These are phyloP conservation scores for Alternaria sp. DNA, from an alignment of 2,329 filamentous ascomycete genomes.

Conservation along the genomic window DNA sequence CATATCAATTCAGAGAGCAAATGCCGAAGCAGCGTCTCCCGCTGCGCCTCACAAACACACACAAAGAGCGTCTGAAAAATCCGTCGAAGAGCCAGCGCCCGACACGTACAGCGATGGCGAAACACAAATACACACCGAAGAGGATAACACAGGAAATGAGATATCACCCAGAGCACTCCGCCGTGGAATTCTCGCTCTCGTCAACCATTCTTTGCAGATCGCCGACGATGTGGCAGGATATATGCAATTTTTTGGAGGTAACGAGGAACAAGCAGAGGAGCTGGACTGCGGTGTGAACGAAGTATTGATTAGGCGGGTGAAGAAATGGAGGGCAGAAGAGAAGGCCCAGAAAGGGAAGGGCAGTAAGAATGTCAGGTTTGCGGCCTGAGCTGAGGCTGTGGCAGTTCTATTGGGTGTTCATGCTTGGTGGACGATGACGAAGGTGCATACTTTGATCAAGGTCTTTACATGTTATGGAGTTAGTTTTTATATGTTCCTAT, in stretches of 20 bases:
- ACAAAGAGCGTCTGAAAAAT: fast-evolving
- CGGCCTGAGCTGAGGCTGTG: background rate
- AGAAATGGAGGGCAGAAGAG: background rate
- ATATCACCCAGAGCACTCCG: background rate
- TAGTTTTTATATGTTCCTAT: background rate
- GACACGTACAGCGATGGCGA: background rate
- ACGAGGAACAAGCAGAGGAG: background rate
- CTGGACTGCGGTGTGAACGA: background rate
- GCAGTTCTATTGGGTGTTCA: background rate
- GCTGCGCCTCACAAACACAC: background rate
- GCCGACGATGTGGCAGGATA: background rate
- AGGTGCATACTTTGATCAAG: background rate
- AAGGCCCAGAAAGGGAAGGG: background rate
- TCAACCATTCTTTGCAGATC: background rate
- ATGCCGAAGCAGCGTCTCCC: background rate
- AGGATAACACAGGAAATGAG: background rate
- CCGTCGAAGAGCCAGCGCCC: background rate
- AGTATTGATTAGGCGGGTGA: background rate
- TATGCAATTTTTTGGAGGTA: background rate
- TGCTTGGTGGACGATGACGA: background rate
- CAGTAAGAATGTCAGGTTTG: background rate
- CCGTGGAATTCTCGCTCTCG: background rate
- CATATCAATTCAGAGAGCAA: background rate
- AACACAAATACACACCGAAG: background rate
- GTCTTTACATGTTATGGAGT: background rate